Percentiles rank a stretch among this genome's conserved stretches.
Evolutionary conservation across 768 basidiomycete genomes (phyloP).

Genomic region (Termitomyces sp.): DNA sequence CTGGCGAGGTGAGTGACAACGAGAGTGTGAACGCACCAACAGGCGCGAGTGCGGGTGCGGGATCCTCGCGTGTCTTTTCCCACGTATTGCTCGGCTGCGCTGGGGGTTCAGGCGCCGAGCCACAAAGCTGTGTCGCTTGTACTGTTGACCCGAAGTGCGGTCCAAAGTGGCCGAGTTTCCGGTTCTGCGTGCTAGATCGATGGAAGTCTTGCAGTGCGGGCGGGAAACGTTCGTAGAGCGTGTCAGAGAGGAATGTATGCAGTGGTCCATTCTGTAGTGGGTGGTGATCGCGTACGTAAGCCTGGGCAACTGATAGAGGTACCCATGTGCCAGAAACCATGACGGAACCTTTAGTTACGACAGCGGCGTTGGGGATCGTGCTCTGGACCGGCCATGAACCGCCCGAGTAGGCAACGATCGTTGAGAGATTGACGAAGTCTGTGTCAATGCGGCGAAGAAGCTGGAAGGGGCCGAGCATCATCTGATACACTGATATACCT

Average conservation of each 20-base stretch:
- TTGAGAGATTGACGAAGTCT: slow-evolving; percentile 71
- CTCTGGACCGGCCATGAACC: slow-evolving; percentile 33
- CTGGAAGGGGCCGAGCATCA: slow-evolving; percentile 48
- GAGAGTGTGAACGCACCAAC: slow-evolving; percentile 11
- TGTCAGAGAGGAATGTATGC: slow-evolving; percentile 57
- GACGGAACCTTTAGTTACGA: slow-evolving; percentile 49
- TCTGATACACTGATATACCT: slow-evolving; percentile 78
- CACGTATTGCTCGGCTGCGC: slow-evolving; percentile 6
- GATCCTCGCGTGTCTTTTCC: slow-evolving; percentile 6
- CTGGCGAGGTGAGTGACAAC: slow-evolving; percentile 6
- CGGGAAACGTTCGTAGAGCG: slow-evolving; percentile 61
- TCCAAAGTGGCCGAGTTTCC: slow-evolving; percentile 58
- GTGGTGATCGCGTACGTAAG: slow-evolving; percentile 47
- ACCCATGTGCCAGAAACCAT: slow-evolving; percentile 66
- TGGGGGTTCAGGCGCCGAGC: slow-evolving; percentile 6
- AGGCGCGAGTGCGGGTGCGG: background rate
- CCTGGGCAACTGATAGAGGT: slow-evolving; percentile 53
- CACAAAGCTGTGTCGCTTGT: slow-evolving; percentile 31
- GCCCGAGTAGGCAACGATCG: slow-evolving; percentile 45
- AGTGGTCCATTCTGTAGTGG: slow-evolving; percentile 32
- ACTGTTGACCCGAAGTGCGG: slow-evolving; percentile 54
- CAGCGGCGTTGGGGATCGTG: slow-evolving; percentile 42
- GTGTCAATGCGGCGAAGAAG: slow-evolving; percentile 75
- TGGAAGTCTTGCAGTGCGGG: slow-evolving; percentile 57
- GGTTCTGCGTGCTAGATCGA: slow-evolving; percentile 40